These are phyloP conservation scores for Choricystis sp. DNA, from an alignment of 139 green algal genomes.

Conservation along the genomic window DNA sequence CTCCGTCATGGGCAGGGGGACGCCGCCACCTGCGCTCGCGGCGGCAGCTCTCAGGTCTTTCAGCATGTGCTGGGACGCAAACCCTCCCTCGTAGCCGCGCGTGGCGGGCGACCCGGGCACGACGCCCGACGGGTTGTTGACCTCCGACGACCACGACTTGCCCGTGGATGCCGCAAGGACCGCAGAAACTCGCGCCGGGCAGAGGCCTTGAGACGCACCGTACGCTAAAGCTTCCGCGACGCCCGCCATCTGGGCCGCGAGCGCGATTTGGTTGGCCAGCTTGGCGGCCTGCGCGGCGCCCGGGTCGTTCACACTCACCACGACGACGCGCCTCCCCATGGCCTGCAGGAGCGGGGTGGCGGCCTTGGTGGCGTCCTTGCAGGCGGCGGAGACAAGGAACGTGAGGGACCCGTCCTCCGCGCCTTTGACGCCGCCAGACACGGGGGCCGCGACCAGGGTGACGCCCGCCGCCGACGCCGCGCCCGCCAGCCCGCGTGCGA, in stretches of 20 bases:
- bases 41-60: slow-evolving; percentile 23
- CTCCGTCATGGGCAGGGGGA: slow-evolving; percentile 7
- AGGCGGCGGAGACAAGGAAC: slow-evolving; percentile 29
- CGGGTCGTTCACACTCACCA: background rate
- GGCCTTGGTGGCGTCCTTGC: slow-evolving; percentile 7
- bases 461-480: background rate
- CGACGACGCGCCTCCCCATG: slow-evolving; percentile 24
- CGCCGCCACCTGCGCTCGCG: slow-evolving; percentile 10
- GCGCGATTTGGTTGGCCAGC: slow-evolving; percentile 30
- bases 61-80: slow-evolving; percentile 27
- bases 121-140: slow-evolving; percentile 28
- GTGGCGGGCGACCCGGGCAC: slow-evolving; percentile 8
- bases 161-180: slow-evolving; percentile 37
- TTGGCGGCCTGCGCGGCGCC: slow-evolving; percentile 6
- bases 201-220: slow-evolving; percentile 29
- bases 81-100: slow-evolving; percentile 36
- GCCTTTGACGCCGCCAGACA: slow-evolving; percentile 22
- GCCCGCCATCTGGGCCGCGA: slow-evolving; percentile 35
- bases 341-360: slow-evolving; percentile 13
- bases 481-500: background rate
- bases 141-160: slow-evolving; percentile 31
- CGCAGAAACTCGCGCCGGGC: slow-evolving; percentile 20
- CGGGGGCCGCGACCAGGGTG: slow-evolving; percentile 24
- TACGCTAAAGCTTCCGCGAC: slow-evolving; percentile 32
- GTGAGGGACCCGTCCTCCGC: slow-evolving; percentile 28